Evolutionary conservation across 192 early-diverging fungal species (phyloP), one percentile per base, ranked within the genome.

Genomic region (Rhizoclosmatium sp.): DNA sequence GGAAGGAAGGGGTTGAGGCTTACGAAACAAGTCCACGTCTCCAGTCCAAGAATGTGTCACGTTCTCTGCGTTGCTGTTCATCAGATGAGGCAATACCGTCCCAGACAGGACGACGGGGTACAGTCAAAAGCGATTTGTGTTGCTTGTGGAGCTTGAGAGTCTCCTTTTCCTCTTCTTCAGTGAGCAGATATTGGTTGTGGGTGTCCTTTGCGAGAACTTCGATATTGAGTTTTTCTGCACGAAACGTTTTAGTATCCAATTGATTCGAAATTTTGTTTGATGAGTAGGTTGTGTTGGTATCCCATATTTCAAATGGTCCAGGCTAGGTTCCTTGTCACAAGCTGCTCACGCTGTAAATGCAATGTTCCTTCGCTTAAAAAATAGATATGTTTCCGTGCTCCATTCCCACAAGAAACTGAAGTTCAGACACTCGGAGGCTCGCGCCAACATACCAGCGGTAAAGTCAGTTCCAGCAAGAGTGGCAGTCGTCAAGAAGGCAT

Each of bases 381-480:
- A 31, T 31, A 31, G 31, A 31, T 31, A 31, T 31, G 31, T 31
- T 31, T 31, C 31, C 31, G 31, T 31, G 31, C 31, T 31, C 31
- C 31, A 31, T 31, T 31, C 31, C 31, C 31, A 31, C 31, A 31
- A 31, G 31, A 31, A 31, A 31, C 31, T 31, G 31, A 31, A 31
- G 31, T 31, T 31, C 31, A 31, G 31, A 31, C 31, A 31, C 31
- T 31, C 31, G 31, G 31, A 31, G 31, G 31, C 31, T 31, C 31
- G 31, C 31, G 49, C 85, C 2, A 23, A 66, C 74, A 81, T 84
- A 87, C 92, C 93, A 48, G 95, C 94, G 19, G 95, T 94, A 81
- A 96, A 97, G 79, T 95, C 94, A 19, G 95, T 97, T 56, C 94
- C 98, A 14, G 96, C 97, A 59, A 99, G 90, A 78, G 95, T 91